Evolutionary conservation across 129 eudicot genomes (phyloP), one percentile per base, ranked within the genome.

Genomic region (Arctium lappa): DNA sequence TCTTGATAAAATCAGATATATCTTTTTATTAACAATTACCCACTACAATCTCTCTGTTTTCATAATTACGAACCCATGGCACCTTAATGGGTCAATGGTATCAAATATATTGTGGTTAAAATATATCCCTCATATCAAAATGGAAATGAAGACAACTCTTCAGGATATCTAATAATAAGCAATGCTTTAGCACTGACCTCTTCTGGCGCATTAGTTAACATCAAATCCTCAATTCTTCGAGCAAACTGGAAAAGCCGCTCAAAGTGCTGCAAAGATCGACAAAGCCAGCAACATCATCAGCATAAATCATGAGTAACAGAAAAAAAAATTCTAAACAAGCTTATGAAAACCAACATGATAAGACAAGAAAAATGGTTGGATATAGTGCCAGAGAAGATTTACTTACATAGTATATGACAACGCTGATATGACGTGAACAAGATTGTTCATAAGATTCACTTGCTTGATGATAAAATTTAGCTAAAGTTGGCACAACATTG

Each of bases 381-480:
- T 36, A 32, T 10, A 18, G 29, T 13, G 22, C 8, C 32, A 79
- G n/a, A 33, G 22, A 69, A 73, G 39, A 40, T 78, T 33, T 62
- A 66, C 95, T 90, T 83, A 94, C 98, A 62, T 83, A 86, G 74
- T 90, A 92, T 86, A 94, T 94, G 76, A 92, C 88, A 72, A 89
- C 77, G 62, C 86, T 94, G 82, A 94, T 94, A 87, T 87, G 92
- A 74, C 97, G 97, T 37, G 90, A 72, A 80, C 97, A 92, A 79
- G 98, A 88, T 87, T 87, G 95, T 81, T 94, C 98, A 86, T 94
- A 94, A 33, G 90, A 82, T 89, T 94, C 97, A 80, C 97, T 94
- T 87, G 98, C 98, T 86, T 94, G 94, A 89, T 94, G 97, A 88
- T 92, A 94, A 76, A 94, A 94, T 75, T 94, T 94, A 31, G 98